phyloP scores from a whole-genome alignment of 2,329 filamentous ascomycete genomes.

The Byssochlamys sp. region DNA sequence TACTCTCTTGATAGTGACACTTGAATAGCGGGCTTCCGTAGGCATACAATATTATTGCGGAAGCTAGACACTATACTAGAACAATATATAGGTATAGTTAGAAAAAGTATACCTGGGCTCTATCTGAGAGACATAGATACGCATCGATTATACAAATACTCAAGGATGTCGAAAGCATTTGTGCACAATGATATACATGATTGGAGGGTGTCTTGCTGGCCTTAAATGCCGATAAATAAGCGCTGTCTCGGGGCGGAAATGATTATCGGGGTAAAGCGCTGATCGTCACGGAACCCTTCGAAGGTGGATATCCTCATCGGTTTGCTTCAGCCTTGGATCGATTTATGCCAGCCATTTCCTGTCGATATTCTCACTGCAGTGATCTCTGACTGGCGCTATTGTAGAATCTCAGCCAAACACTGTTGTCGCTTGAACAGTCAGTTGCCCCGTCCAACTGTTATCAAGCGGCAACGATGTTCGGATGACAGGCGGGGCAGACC shows the following conservation, averaged over 20 bases:
- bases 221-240: not conserved
- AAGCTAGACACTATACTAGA: not conserved
- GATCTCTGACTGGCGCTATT: not conserved
- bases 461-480: not conserved
- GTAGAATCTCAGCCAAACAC: too few species aligned
- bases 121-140: not conserved
- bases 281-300: not conserved
- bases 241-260: not conserved
- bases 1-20: not conserved
- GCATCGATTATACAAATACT: not conserved
- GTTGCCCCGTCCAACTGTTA: not conserved
- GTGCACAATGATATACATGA: not conserved
- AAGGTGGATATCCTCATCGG: not conserved
- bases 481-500: not conserved
- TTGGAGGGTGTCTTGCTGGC: not conserved
- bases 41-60: not conserved
- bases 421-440: not conserved
- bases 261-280: not conserved
- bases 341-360: not conserved
- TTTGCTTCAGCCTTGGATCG: not conserved
- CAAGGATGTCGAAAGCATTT: not conserved
- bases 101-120: not conserved
- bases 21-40: not conserved
- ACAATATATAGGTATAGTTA: not conserved
- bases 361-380: not conserved